Conservation (phyloP, 768 basidiomycete species). For the Scleroderma bovista region DNA sequence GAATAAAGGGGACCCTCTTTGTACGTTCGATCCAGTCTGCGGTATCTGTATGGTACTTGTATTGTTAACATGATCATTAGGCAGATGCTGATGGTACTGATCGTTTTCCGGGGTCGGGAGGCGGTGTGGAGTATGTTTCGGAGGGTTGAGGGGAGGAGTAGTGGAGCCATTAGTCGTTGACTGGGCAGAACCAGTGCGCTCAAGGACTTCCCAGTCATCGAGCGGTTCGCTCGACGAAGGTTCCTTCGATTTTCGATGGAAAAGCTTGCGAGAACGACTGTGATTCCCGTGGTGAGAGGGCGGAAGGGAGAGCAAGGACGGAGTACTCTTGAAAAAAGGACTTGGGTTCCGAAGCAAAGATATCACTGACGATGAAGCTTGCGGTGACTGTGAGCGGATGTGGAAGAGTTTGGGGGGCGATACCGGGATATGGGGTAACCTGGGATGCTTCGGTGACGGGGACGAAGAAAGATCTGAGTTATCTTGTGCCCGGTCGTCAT, state of each 20-base stretch:
- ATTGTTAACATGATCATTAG: conserved; percentile 18
- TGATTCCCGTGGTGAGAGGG: conserved; percentile 27
- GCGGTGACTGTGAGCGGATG: conserved; percentile 25
- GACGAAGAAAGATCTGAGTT: conserved; percentile 29
- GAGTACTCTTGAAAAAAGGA: conserved; percentile 31
- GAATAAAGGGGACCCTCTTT: conserved; percentile 30
- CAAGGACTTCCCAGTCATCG: conserved; percentile 30
- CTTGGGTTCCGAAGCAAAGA: conserved; percentile 30
- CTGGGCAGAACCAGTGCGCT: conserved; percentile 22
- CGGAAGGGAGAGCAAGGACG: conserved; percentile 26
- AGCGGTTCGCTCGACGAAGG: conserved; percentile 29
- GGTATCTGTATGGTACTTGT: conserved; percentile 21
- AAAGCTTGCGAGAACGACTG: conserved; percentile 27
- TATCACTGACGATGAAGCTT: conserved; percentile 31
- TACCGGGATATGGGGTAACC: conserved; percentile 25
- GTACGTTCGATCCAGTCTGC: conserved; percentile 9
- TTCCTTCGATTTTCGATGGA: conserved; percentile 31
- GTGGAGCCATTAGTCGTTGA: conserved; percentile 20
- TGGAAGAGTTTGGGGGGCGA: conserved; percentile 30
- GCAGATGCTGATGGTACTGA: conserved; percentile 8
- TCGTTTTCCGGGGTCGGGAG: conserved; percentile 4
- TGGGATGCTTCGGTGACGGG: conserved; percentile 27
- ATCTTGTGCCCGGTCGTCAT: conserved; percentile 27
- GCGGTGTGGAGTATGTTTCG: conserved; percentile 10
- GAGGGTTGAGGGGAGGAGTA: conserved; percentile 18